Percentiles rank a stretch among this genome's conserved stretches.
These are phyloP conservation scores for Colletotrichum gigasporum DNA, from an alignment of 2,329 filamentous ascomycete species.

Conservation along the genomic window DNA sequence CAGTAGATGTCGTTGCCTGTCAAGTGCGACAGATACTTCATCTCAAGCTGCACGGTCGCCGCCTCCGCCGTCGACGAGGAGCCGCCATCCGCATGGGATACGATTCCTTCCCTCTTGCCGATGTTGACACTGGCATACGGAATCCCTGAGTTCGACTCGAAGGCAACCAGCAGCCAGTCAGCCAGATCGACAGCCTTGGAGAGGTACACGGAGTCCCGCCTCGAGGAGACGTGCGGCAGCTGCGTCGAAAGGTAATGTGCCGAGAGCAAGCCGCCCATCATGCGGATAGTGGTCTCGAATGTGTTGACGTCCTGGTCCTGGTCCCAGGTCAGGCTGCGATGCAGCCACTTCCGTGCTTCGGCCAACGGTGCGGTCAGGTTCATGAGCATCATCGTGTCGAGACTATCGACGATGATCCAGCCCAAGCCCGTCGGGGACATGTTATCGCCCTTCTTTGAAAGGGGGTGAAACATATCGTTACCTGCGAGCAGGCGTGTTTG, in stretches of 20 bases:
- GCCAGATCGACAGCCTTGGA: slow-evolving; percentile 95
- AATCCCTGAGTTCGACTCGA: slow-evolving; percentile 85
- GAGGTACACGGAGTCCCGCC: slow-evolving; percentile 83
- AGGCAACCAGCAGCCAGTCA: slow-evolving; percentile 85
- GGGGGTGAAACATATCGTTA: slow-evolving; percentile 73
- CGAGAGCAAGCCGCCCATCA: slow-evolving; percentile 78
- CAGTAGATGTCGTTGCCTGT: slow-evolving; percentile 93
- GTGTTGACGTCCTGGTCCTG: slow-evolving; percentile 80
- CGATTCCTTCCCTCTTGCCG: slow-evolving; percentile 77
- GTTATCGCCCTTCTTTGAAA: slow-evolving; percentile 69
- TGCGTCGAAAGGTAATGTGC: slow-evolving; percentile 77
- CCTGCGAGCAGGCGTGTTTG: slow-evolving; percentile 50
- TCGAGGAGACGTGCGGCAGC: slow-evolving; percentile 66
- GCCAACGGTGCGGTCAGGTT: slow-evolving; percentile 75
- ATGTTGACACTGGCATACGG: slow-evolving; percentile 93
- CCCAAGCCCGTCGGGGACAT: slow-evolving; percentile 78
- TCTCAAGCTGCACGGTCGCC: slow-evolving; percentile 90
- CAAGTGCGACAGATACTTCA: slow-evolving; percentile 94
- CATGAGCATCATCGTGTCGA: slow-evolving; percentile 84
- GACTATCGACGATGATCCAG: slow-evolving; percentile 81
- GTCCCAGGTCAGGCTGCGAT: slow-evolving; percentile 72
- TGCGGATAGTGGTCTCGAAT: slow-evolving; percentile 81
- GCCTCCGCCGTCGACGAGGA: slow-evolving; percentile 95
- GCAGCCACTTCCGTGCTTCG: slow-evolving; percentile 76
- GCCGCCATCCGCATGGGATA: slow-evolving; percentile 84